A percentile compares a stretch with the other conserved stretches of the same genome.
Conservation (phyloP, 495 filamentous ascomycete species). For the Pseudotulostoma volvatum region DNA sequence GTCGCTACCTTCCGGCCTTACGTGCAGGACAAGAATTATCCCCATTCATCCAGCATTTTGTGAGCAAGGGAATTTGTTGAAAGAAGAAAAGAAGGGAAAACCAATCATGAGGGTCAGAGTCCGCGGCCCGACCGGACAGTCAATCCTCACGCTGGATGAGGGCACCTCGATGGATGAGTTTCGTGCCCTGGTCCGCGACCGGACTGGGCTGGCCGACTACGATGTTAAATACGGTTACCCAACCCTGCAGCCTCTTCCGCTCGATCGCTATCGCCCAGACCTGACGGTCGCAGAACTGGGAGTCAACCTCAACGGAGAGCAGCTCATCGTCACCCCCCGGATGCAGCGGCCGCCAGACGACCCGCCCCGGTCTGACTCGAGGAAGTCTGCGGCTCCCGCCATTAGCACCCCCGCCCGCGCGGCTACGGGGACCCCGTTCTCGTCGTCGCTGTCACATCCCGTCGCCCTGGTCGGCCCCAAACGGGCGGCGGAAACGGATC, state of each 20-base stretch:
- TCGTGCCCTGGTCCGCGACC: constrained; percentile 33
- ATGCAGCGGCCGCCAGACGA: constrained; percentile 13
- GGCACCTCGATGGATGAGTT: constrained; percentile 50
- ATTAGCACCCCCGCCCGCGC: constrained; percentile 3
- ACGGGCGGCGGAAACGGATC: constrained; percentile 15
- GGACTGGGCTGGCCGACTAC: constrained; percentile 36
- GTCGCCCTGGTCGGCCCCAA: constrained; percentile 22
- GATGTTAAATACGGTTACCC: constrained; percentile 85
- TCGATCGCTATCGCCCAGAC: constrained; percentile 31
- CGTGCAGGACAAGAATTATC: too few relatives aligned
- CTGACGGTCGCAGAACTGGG: constrained; percentile 37
- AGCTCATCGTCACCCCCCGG: constrained; percentile 48
- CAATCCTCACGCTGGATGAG: constrained; percentile 46
- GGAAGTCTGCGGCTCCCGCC: constrained; percentile 10
- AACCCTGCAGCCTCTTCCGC: constrained; percentile 44
- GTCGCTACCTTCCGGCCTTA: too few relatives aligned
- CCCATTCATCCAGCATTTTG: too few relatives aligned
- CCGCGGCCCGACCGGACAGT: constrained; percentile 44
- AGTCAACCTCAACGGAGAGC: constrained; percentile 65
- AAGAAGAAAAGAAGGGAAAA: too few relatives aligned
- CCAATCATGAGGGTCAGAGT: constrained; percentile 52
- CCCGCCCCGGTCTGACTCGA: neutral
- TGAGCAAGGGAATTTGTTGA: too few relatives aligned
- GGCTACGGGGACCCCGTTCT: neutral
- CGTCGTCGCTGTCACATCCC: constrained; percentile 11